phyloP scores from a whole-genome alignment of 1,139 yeast genomes.

The Eremothecium gossypii region DNA sequence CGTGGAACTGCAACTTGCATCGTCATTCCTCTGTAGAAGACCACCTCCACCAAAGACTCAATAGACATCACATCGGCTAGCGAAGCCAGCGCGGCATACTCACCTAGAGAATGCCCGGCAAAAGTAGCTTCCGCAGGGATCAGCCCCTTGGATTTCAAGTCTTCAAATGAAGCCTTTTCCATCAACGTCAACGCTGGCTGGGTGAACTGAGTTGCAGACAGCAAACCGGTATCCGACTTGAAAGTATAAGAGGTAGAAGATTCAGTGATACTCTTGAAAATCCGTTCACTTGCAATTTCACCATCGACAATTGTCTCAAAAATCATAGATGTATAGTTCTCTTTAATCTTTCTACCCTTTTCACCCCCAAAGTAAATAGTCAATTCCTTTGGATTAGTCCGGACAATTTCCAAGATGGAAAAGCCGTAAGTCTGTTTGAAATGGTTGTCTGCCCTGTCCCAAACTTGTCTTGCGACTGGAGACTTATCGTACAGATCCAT shows the following conservation, averaged over 20 bases:
- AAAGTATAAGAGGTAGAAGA: constrained; percentile 78
- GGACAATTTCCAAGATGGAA: constrained; percentile 91
- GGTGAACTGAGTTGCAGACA: constrained; percentile 97
- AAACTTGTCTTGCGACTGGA: constrained; percentile 85
- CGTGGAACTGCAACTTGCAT: constrained; percentile 99
- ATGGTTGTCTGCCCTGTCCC: constrained; percentile 97
- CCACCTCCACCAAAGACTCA: constrained; percentile 95
- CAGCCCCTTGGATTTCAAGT: constrained; percentile 89
- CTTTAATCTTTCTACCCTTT: constrained; percentile 89
- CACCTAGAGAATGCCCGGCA: constrained; percentile 99
- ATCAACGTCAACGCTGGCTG: constrained; percentile 98
- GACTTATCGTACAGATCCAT: constrained; percentile 93
- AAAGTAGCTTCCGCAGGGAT: constrained; percentile 89
- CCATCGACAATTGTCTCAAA: constrained; percentile 92
- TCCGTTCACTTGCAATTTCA: constrained; percentile 78
- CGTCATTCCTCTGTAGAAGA: constrained; percentile 99
- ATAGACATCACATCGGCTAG: constrained; percentile 98
- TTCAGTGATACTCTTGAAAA: constrained; percentile 83
- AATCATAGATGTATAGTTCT: constrained; percentile 93
- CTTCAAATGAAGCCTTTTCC: constrained; percentile 99
- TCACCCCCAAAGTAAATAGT: constrained; percentile 97
- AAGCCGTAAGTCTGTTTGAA: constrained; percentile 92
- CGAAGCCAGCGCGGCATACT: constrained; percentile 93
- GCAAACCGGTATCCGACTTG: constrained; percentile 86
- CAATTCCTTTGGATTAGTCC: constrained; percentile 89